Base-by-base conservation (phyloP, 345 rosid genomes). In the Erysimum cheiranthoides region DNA sequence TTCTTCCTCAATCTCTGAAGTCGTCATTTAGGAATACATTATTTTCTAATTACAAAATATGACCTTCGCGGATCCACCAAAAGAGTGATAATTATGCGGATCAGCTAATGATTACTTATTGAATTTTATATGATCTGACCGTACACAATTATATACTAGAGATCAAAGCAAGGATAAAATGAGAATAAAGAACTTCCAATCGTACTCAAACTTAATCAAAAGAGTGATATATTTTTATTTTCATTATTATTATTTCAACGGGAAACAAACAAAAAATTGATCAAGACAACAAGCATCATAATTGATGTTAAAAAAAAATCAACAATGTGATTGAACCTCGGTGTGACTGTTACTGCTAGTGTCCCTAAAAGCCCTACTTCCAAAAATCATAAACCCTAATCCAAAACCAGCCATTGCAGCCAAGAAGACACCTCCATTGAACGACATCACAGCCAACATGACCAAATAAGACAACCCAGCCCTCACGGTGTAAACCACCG, bases 381-480 rank as follows among this genome's bases (percentile, higher is more conserved):
- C 85, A 45, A 82, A 93, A 28, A 89, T 28, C 76, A 82, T 46
- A 74, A 83, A 89, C 72, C 96, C 98, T 31, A 89, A 59, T 1
- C 88, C 95, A 36, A 87, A 93, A 2, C 98, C 95, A 12, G 84
- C 78, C 31, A 90, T 83, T 0, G 95, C 93, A 5, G 87, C 90
- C 3, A 90, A 78, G 70, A 90, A 89, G 17, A 89, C 83, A 5
- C 98, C 98, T 7, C 93, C 98, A 16, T 93, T 93, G 36, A 82
- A 89, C 4, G 96, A 90, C 87, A 90, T 85, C 8, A 90, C 87
- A 5, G 93, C 88, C 16, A 93, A 87, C 86, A 89, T 84, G 16
- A 93, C 88, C 86, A 93, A 75, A 52, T 90, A 93, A 47, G 80
- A 71, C 46, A 90, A 25, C 14, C 90, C 89, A 5, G 82, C 13